Evolutionary conservation across 169 alveolate genomes (phyloP), one percentile per base, ranked within the genome.

Genomic region (Perkinsus olseni): DNA sequence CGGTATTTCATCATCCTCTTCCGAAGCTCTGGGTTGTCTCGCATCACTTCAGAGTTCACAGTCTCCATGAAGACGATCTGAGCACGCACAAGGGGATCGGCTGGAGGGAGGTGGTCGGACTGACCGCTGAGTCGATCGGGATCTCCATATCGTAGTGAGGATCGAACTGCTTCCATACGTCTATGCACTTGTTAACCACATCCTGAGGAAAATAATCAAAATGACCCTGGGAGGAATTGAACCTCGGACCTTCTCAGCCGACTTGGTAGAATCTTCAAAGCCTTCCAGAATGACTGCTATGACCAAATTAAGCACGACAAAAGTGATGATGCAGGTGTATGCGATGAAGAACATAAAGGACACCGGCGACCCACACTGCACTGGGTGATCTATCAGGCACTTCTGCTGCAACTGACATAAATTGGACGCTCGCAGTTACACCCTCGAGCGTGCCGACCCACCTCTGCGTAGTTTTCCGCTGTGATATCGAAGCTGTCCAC

Each of bases 231-330:
- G 24, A 45, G 62, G 24, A 17, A 17, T 45, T 10, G 17, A 45
- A 17, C 24, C 17, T 17, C 6, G 62, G 24, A 45, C 62, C 62
- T 45, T 48, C 92, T 91, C 92, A 24, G 20, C 38, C 74, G 48
- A 39, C n/a, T 91, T 48, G 34, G 93, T 91, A 74, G 93, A 91
- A n/a, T 93, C 93, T 31, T 91, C 93, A 40, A 94, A 94, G 40
- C 93, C 93, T 31, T 94, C 95, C 36, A 94, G 51, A 51, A 94
- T 94, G 92, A 94, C 95, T 36, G 94, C 95, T 36, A 94, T 92
- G 45, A 94, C 93, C 38, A 94, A 40, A 39, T 94, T 94, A 48
- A 94, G 74, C 74, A 94, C 93, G 31, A 94, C 91, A 39, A 62
- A 51, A 37, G 82, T 92, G 74, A 92, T 91, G 38, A 94, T 28